These are phyloP conservation scores for Camellia sinensis DNA, from an alignment of 148 eudicot species.

Conservation along the genomic window DNA sequence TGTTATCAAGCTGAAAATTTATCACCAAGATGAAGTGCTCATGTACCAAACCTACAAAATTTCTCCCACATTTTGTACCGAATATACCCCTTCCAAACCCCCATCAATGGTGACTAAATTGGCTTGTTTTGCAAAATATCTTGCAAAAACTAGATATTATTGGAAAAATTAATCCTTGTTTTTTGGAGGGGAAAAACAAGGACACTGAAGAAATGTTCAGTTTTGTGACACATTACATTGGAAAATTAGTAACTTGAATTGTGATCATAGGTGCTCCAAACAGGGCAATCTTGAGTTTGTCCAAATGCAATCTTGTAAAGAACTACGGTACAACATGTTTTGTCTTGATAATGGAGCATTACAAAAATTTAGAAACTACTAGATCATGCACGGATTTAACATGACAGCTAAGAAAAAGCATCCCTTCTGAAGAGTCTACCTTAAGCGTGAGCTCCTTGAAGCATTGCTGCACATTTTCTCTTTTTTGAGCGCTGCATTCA, in stretches of 20 bases:
- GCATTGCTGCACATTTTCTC: slow-evolving; percentile 54
- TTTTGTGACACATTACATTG: no score
- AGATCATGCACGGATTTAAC: not conserved
- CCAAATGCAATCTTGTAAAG: no score
- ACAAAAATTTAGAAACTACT: not conserved
- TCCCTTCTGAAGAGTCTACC: slow-evolving; percentile 25
- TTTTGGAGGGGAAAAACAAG: not conserved
- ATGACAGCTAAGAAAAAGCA: not conserved
- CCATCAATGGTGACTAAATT: no score
- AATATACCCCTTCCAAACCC: no score
- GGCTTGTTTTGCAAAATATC: not conserved
- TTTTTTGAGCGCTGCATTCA: slow-evolving; percentile 63
- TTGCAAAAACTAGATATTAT: not conserved
- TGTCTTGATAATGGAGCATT: not conserved
- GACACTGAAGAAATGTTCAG: no score
- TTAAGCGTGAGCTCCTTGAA: slow-evolving; percentile 50
- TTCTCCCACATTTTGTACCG: no score
- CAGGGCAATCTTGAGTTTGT: no score
- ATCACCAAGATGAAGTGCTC: not conserved
- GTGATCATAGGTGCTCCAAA: not conserved
- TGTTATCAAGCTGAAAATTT: not conserved
- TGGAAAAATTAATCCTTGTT: not conserved
- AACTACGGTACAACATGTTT: no score
- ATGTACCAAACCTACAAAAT: not conserved
- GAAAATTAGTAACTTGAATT: not conserved